Conservation (phyloP, 1,139 yeast genomes). For the Kodamaea suecica region DNA sequence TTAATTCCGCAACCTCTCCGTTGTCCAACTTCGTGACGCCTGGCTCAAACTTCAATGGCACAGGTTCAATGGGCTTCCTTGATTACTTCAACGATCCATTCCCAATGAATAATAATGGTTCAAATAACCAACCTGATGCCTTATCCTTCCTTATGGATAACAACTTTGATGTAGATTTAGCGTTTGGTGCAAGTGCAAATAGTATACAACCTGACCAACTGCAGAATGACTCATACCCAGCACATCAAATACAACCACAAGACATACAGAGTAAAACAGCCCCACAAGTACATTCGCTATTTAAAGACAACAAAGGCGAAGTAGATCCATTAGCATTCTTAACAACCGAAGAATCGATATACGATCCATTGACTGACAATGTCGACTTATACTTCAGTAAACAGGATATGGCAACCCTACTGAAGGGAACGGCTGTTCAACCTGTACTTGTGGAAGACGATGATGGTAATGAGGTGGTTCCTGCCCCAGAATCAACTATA, state of each 20-base stretch:
- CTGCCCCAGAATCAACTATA: constrained; percentile 51
- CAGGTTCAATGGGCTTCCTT: constrained; percentile 7
- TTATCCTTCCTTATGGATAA: constrained; percentile 45
- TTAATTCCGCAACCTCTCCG: constrained; percentile 14
- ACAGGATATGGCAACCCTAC: constrained; percentile 14
- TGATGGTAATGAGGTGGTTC: constrained; percentile 44
- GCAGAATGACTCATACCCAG: not conserved
- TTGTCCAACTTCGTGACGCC: constrained; percentile 21
- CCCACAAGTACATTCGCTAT: constrained; percentile 1
- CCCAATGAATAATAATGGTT: constrained; percentile 16
- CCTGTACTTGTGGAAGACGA: not conserved
- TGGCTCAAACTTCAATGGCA: constrained; percentile 11
- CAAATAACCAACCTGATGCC: constrained; percentile 30
- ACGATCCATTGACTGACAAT: constrained; percentile 53
- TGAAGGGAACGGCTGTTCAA: constrained; percentile 2
- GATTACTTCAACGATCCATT: constrained; percentile 29
- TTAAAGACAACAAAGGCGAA: constrained; percentile 14
- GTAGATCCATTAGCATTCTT: constrained; percentile 37
- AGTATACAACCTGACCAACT: constrained; percentile 3
- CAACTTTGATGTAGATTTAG: constrained; percentile 51
- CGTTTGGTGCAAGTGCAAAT: constrained; percentile 28
- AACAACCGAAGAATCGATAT: constrained; percentile 63
- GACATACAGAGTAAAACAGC: not conserved
- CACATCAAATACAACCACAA: not conserved
- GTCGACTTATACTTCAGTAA: constrained; percentile 38